Base-by-base conservation (phyloP, 805 yeast genomes). In the Candida morakotiae region DNA sequence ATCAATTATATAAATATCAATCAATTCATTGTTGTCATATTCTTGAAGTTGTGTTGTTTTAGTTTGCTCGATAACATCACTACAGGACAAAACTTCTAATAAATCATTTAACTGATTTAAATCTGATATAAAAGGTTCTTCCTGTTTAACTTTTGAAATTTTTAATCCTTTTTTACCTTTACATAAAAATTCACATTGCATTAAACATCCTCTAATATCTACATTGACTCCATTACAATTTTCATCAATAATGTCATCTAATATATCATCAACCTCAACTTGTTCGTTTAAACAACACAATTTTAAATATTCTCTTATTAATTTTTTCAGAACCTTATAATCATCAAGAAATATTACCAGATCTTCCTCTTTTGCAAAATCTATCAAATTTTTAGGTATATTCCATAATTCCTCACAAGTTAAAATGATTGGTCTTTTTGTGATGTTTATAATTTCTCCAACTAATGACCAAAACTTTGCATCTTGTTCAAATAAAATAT, bases 381-480 rank as follows among this genome's bases (percentile, higher is more conserved):
- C 74, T 15, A 71, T 43, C 5, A 83, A 50, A 30, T 56, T 62
- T 20, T 50, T 46, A 0, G 88, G 88, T 5, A 82, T 56, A 23
- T 57, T 62, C 8, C 53, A 51, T 2, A 63, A 37, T 42, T 76
- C 77, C 6, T 69, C 62, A 50, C 89, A 83, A 0, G 88, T 81
- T 10, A 87, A 43, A 1, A 85, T 69, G 0, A 87, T 70, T 0
- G 95, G 95, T 37, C 89, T 62, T 45, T 86, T 67, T 0, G 87
- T 71, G 13, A 73, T 69, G 25, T 68, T 66, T 27, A 87, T 57
- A 10, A 86, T 67, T 34, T 77, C 81, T 31, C 73, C 75, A 2
- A 87, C 69, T 2, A 82, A 78, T 1, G 69, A 52, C 96, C 97
- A 93, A 52, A 91, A 89, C 2, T 79, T 78, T 39, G 74, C 77